phyloP scores from a whole-genome alignment of 1,284 basidiomycete species.

The Microbotryum lychnidis-dioicae region DNA sequence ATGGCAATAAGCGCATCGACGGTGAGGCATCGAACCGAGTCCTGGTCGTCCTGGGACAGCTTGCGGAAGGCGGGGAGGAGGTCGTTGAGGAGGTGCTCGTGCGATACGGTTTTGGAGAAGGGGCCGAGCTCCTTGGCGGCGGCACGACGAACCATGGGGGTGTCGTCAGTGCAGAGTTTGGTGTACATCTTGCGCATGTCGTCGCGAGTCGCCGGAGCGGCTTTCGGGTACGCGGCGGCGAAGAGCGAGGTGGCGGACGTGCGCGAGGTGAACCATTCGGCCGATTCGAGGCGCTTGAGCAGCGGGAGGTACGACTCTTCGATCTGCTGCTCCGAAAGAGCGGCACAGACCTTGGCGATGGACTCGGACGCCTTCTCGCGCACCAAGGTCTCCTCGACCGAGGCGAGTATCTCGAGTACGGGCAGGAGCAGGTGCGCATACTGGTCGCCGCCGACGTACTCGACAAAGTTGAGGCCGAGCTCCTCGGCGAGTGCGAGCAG shows the following conservation, averaged over 20 bases:
- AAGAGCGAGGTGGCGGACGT: slow-evolving; percentile 93
- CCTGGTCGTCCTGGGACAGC: slow-evolving; percentile 93
- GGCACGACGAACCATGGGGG: slow-evolving; percentile 96
- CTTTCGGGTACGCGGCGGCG: slow-evolving; percentile 66
- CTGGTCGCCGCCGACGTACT: slow-evolving; percentile 87
- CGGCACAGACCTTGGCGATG: slow-evolving; percentile 79
- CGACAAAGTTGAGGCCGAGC: slow-evolving; percentile 71
- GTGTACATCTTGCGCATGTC: slow-evolving; percentile 83
- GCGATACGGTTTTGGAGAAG: slow-evolving; percentile 65
- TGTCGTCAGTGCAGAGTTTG: slow-evolving; percentile 82
- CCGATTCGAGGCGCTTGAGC: slow-evolving; percentile 76
- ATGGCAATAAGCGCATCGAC: slow-evolving; percentile 94
- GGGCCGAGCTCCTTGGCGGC: slow-evolving; percentile 94
- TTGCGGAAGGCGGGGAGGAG: slow-evolving; percentile 88
- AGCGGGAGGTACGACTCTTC: slow-evolving; percentile 90
- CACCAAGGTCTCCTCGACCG: slow-evolving; percentile 96
- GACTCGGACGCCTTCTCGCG: slow-evolving; percentile 98
- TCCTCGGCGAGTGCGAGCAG: slow-evolving; percentile 93
- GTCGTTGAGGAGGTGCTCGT: slow-evolving; percentile 66
- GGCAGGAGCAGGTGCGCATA: slow-evolving; percentile 83
- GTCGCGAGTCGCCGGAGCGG: slow-evolving; percentile 56
- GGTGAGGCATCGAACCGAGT: slow-evolving; percentile 91
- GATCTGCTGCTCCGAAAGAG: slow-evolving; percentile 70
- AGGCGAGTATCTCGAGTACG: slow-evolving; percentile 89
- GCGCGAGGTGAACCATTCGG: slow-evolving; percentile 99